These are phyloP conservation scores for Chalara sp. DNA, from an alignment of 2,329 filamentous ascomycete species.

Conservation along the genomic window DNA sequence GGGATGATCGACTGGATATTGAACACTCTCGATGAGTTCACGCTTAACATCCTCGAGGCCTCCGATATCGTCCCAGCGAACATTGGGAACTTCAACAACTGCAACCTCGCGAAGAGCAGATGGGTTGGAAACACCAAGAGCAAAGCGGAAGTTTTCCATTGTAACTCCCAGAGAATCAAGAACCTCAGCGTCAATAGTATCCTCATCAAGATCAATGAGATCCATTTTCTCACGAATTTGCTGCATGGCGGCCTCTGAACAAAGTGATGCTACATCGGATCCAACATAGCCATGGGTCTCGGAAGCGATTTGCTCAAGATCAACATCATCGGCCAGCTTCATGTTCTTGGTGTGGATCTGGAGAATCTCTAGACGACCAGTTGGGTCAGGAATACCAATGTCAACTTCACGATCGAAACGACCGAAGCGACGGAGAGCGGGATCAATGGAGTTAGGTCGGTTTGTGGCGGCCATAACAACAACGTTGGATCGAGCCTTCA, in stretches of 20 bases:
- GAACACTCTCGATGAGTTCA: conserved; percentile 96
- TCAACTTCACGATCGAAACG: conserved; percentile 99
- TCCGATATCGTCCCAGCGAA: conserved; percentile 99
- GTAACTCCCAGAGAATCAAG: conserved; percentile 96
- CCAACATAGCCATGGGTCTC: conserved; percentile 99
- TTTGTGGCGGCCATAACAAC: conserved; percentile 99
- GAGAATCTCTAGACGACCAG: conserved; percentile 95
- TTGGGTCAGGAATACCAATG: conserved; percentile 95
- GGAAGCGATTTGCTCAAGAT: conserved; percentile 90
- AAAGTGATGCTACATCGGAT: conserved; percentile 96
- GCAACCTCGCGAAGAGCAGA: conserved; percentile 97
- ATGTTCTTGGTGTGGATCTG: conserved; percentile 99
- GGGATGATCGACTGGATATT: conserved; percentile 98
- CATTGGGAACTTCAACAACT: conserved; percentile 98
- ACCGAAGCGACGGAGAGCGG: conserved; percentile 92
- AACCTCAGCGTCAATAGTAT: conserved; percentile 97
- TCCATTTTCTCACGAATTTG: conserved; percentile 99
- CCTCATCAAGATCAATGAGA: conserved; percentile 95
- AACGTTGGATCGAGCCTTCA: conserved; percentile 98
- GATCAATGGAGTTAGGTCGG: conserved; percentile 97
- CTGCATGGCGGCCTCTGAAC: conserved; percentile 99
- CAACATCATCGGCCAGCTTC: conserved; percentile 96
- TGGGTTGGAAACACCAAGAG: conserved; percentile 95
- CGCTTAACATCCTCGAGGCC: conserved; percentile 97
- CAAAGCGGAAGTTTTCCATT: conserved; percentile 99